Conservation (phyloP, 2,329 filamentous ascomycete species). For the Colletotrichum spaethianum region DNA sequence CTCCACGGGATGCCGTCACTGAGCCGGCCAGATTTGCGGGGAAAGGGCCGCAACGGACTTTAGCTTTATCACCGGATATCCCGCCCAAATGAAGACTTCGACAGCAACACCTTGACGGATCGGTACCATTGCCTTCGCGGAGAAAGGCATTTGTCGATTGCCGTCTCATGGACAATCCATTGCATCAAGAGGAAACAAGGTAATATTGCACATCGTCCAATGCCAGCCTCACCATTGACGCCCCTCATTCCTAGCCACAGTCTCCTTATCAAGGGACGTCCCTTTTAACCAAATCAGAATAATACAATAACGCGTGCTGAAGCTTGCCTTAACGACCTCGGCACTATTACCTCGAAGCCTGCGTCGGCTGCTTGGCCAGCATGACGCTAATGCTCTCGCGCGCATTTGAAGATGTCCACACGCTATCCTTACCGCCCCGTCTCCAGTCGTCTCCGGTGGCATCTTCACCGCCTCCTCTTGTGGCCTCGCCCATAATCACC, state of each 20-base stretch:
- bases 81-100: background rate
- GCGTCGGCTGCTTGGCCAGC: slow-evolving; percentile 64
- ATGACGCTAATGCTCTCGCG: slow-evolving; percentile 75
- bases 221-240: slow-evolving; percentile 8
- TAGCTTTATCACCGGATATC: background rate
- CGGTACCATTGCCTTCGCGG: background rate
- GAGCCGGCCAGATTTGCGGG: background rate
- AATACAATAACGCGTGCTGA: background rate
- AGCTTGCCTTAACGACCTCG: background rate
- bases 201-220: background rate
- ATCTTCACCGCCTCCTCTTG: slow-evolving; percentile 72
- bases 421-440: slow-evolving; percentile 67
- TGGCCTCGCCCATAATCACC: slow-evolving; percentile 86
- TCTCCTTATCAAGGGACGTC: background rate
- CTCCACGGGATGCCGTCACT: background rate
- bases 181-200: background rate
- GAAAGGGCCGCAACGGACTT: slow-evolving; percentile 14
- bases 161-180: background rate
- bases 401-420: slow-evolving; percentile 72
- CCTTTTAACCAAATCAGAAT: background rate
- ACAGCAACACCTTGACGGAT: background rate
- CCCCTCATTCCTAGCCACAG: background rate
- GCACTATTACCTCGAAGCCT: slow-evolving; percentile 23
- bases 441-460: slow-evolving; percentile 78
- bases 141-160: background rate